phyloP scores from a whole-genome alignment of 352 stramenopile genomes.

The Phytopythium montanum region DNA sequence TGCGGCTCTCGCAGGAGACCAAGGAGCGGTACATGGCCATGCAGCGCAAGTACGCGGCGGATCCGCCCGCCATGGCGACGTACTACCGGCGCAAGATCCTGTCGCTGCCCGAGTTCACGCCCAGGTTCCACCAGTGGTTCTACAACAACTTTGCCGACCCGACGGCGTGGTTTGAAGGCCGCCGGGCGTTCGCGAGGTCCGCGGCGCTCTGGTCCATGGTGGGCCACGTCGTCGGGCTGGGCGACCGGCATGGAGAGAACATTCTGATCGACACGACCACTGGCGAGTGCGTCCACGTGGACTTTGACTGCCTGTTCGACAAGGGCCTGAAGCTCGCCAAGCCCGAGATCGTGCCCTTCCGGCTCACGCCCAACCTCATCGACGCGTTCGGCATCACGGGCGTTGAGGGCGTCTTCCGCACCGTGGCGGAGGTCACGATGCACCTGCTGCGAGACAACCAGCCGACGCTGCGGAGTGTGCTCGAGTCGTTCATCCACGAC shows the following conservation, averaged over 20 bases:
- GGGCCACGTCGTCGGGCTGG: conserved; percentile 93
- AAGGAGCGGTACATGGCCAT: conserved; percentile 88
- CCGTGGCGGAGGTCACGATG: conserved; percentile 91
- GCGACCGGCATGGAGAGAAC: conserved; percentile 98
- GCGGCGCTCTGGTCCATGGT: conserved; percentile 97
- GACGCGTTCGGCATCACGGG: conserved; percentile 99
- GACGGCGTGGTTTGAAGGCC: conserved; percentile 97
- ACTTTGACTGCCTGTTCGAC: conserved; percentile 99
- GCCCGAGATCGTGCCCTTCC: conserved; percentile 99
- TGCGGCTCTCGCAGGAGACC: conserved; percentile 75
- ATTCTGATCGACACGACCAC: conserved; percentile 98
- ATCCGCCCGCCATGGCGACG: conserved; percentile 70
- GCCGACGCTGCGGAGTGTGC: conserved; percentile 96
- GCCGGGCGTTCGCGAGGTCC: conserved; percentile 80
- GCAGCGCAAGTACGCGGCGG: conserved; percentile 81
- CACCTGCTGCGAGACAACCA: conserved; percentile 94
- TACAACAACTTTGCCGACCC: conserved; percentile 97
- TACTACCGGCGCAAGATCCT: conserved; percentile 74
- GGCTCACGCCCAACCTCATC: conserved; percentile 99
- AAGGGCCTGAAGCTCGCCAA: conserved; percentile 96
- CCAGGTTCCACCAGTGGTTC: conserved; percentile 99
- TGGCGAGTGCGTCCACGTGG: conserved; percentile 99
- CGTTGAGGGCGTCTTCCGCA: conserved; percentile 93
- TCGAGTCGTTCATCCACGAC: conserved; percentile 99
- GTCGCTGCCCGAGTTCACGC: conserved; percentile 79